Evolutionary conservation across 129 eudicot genomes (phyloP), one percentile per base, ranked within the genome.

Genomic region (Smallanthus sonchifolius): DNA sequence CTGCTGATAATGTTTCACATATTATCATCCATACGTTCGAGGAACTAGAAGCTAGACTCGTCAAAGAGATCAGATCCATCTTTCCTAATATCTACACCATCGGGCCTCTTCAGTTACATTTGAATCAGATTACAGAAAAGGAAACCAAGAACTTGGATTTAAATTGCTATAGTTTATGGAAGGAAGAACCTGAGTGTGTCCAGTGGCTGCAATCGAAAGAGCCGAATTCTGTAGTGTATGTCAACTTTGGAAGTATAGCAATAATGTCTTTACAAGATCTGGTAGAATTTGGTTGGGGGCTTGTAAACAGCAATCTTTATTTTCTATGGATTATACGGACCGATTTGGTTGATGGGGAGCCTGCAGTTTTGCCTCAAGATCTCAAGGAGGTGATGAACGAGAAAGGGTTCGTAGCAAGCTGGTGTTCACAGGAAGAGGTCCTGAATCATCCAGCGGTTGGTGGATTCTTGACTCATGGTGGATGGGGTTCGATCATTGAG

Each of bases 221-320:
- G 36, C 75, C 79, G 10, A 69, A 74, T 10, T 79, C 91, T 0
- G 87, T 84, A 10, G 78, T 86, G 6, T 84, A 86, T 62, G 86
- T 86, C 16, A 89, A 82, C 61, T 89, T 89, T 35, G 91, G 96
- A 8, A 89, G 91, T 70, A 44, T 86, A 4, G 47, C 79, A 1
- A 84, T 83, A 10, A 77, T 90, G 83, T 69, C 80, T 0, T 63
- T 69, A 44, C 43, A 87, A 16, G 89, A 90, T 32, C 20, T 85
- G 6, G 2, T 57, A 0, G 93, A 90, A 30, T 74, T 90, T 9
- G 96, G 91, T 17, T 83, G 92, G 91, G 96, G 92, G 2, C 82
- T 90, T 10, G 92, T 91, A 2, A 81, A 76, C 44, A 81, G 81
- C 45, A 17, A 32, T 11, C 13, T 71, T 39, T 43, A 51, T 0